Evolutionary conservation across 352 stramenopile genomes (phyloP).

Genomic region (Globisporangium nagaii): DNA sequence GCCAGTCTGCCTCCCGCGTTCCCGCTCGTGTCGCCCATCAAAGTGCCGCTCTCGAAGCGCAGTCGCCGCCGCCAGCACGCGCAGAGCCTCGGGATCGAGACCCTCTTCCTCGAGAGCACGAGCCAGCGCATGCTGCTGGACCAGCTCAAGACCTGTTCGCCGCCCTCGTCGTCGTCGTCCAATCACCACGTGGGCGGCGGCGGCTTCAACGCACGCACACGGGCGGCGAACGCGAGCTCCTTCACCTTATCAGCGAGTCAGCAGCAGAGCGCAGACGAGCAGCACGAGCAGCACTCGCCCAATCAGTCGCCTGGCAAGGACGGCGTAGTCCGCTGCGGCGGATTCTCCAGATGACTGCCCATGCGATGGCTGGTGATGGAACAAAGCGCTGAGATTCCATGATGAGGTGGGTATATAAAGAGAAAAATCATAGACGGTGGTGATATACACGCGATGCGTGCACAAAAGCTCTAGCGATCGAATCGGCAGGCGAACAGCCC

Average conservation of each 20-base stretch:
- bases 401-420: not conserved
- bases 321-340: slow-evolving; percentile 1
- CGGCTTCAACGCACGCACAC: not conserved
- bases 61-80: not conserved
- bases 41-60: slow-evolving; percentile 1
- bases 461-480: too few relatives aligned
- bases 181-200: not conserved
- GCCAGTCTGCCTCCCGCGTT: slow-evolving; percentile 14
- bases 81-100: slow-evolving; percentile 28
- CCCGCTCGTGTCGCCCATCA: slow-evolving; percentile 40
- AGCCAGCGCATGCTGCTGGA: slow-evolving; percentile 43
- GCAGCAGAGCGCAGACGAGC: not conserved
- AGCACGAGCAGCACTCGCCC: not conserved
- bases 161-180: not conserved
- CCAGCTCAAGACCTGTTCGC: slow-evolving; percentile 42
- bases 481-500: not conserved
- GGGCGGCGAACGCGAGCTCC: not conserved
- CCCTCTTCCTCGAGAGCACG: slow-evolving; percentile 39
- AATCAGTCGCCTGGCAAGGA: not conserved
- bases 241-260: not conserved
- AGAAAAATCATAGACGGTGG: too few relatives aligned
- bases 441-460: too few relatives aligned
- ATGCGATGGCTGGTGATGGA: not conserved
- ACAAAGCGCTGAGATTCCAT: not conserved
- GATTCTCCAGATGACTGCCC: slow-evolving; percentile 3